Conservation (phyloP, 2,329 filamentous ascomycete species). For the Aspergillus texensis region DNA sequence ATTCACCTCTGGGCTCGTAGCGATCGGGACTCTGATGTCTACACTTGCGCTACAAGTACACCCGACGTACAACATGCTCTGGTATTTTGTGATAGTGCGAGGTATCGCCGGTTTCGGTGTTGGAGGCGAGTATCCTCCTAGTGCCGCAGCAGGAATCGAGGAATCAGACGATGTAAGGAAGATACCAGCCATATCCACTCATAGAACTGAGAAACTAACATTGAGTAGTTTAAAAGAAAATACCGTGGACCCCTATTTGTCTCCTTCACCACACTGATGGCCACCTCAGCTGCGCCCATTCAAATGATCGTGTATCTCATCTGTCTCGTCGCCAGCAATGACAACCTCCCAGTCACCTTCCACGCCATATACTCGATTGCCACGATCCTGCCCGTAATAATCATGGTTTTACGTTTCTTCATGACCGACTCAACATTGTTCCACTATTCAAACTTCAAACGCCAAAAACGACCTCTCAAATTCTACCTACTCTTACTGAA, state of each 20-base stretch:
- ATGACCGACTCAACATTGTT: constrained; percentile 40
- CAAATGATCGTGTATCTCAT: constrained; percentile 41
- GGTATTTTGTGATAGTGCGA: constrained; percentile 41
- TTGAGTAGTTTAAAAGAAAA: constrained; percentile 22
- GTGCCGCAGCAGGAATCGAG: constrained; percentile 41
- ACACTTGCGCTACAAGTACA: constrained; percentile 41
- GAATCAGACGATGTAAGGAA: constrained; percentile 34
- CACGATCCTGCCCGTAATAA: constrained; percentile 34
- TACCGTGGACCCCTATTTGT: constrained; percentile 40
- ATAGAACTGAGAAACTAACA: neutral
- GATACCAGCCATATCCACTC: too few species aligned
- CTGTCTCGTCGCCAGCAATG: constrained; percentile 37
- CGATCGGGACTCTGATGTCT: constrained; percentile 37
- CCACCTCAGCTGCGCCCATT: constrained; percentile 36
- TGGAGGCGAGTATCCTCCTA: constrained; percentile 42
- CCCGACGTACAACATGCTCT: constrained; percentile 38
- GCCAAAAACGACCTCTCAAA: constrained; percentile 24
- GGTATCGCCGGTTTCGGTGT: constrained; percentile 43
- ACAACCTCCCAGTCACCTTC: constrained; percentile 35
- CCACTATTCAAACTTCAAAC: constrained; percentile 36
- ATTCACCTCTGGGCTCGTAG: constrained; percentile 33
- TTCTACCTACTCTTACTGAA: constrained; percentile 29
- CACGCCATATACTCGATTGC: constrained; percentile 37
- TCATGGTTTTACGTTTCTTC: constrained; percentile 36
- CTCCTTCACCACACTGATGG: constrained; percentile 40